Evolutionary conservation across 805 yeast species (phyloP).

Genomic region (Yueomyces sinensis): DNA sequence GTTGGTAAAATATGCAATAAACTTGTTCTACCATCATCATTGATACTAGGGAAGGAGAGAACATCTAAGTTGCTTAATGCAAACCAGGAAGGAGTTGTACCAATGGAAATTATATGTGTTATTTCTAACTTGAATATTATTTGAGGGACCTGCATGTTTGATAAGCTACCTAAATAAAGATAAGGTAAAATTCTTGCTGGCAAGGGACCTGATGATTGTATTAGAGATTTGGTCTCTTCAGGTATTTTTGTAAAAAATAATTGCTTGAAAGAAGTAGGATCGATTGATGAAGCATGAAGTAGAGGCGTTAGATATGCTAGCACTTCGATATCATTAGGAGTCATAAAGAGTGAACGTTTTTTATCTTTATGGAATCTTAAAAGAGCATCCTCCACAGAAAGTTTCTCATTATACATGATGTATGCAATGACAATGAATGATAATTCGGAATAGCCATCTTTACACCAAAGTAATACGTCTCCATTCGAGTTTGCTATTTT

Average conservation of each 20-base stretch:
- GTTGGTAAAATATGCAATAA: no score
- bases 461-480: neutral
- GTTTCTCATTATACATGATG: no score
- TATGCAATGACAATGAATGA: neutral
- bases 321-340: neutral
- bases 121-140: constrained; percentile 55
- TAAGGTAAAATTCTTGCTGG: constrained; percentile 79
- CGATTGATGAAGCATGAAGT: neutral
- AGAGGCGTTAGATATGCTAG: neutral
- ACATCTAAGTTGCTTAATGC: no score
- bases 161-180: constrained; percentile 69
- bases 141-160: constrained; percentile 63
- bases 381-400: neutral
- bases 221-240: no score
- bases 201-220: constrained; percentile 42
- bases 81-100: constrained; percentile 23
- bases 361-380: neutral
- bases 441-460: neutral
- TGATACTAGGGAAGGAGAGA: no score
- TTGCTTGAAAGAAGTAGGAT: neutral
- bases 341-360: neutral
- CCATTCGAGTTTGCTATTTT: no score
- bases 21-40: no score
- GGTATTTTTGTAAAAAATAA: neutral
- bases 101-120: constrained; percentile 67